Evolutionary conservation across 345 rosid genomes (phyloP), one percentile per base, ranked within the genome.

Genomic region (Cochlearia excelsa): DNA sequence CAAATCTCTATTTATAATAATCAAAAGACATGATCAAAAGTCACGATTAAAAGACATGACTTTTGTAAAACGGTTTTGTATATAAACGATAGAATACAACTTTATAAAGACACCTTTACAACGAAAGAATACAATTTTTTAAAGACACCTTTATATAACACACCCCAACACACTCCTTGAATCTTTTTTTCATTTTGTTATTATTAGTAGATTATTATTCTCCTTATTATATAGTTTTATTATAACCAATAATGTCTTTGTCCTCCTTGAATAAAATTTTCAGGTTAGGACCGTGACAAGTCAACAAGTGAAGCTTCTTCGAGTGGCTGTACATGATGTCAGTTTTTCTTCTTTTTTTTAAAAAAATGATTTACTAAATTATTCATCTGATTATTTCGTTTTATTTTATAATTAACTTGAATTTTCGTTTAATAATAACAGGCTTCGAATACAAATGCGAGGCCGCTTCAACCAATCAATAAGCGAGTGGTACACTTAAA

Each of bases 261-360:
- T 16, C 23, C 23, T 45, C 37, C 5, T 53, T 31, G 43, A n/a
- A 35, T 41, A 38, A 47, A 16, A 39, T 5, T 34, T 73, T 40
- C 35, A 87, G 95, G 76, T 82, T 45, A 75, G 80, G 56, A 86
- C 92, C 9, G 90, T 79, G 2, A 44, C 76, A 11, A 76, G 68
- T 26, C 73, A 81, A 49, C 95, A 89, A 77, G 65, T 82, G 37
- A 66, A 35, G 43, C 48, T 79, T 45, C 89, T 89, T 42, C 95
- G 95, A 0, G 95, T 82, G 7, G 85, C 92, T n/a, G 92, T 82
- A 6, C 90, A 78, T 26, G 92, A 84, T 54, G 95, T 86, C 44
- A 81, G 89, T 80, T 9, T 16, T 28, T 10, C 28, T 5, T 11
- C 6, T 28, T 11, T 31, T 51, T 4, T 11, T 40, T 28, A 40